A percentile compares a stretch with the other conserved stretches of the same genome.
phyloP scores from a whole-genome alignment of 2,329 filamentous ascomycete species.

The Paracorniculantispora psalliotae region DNA sequence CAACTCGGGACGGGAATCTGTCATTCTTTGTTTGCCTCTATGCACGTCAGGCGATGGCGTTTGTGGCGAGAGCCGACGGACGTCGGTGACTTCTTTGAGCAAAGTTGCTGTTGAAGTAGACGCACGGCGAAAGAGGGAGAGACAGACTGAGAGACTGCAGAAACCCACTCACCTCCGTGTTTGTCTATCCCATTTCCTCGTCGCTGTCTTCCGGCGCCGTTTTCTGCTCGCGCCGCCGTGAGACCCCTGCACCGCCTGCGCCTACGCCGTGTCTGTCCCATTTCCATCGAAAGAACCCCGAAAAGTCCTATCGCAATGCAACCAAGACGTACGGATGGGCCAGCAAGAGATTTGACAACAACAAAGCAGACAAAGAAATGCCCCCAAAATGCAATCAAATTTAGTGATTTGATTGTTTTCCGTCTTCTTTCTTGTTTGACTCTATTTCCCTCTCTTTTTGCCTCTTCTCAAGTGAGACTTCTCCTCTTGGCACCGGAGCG shows the following conservation, averaged over 20 bases:
- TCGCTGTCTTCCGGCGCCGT: conserved; percentile 11
- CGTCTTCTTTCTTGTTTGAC: background rate
- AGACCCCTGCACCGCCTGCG: conserved; percentile 1
- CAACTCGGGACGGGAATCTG: background rate
- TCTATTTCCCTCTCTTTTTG: background rate
- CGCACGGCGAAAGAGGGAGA: background rate
- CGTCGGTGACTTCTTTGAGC: background rate
- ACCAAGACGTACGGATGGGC: too few species aligned
- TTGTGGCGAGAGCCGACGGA: background rate
- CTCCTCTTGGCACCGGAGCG: background rate
- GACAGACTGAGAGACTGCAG: background rate
- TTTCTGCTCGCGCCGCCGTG: conserved; percentile 9
- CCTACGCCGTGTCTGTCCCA: background rate
- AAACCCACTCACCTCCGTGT: background rate
- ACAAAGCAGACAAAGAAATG: background rate
- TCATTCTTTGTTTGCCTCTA: background rate
- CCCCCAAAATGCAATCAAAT: background rate
- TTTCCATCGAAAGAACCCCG: background rate
- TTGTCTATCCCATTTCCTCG: conserved; percentile 1
- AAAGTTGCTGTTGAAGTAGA: background rate
- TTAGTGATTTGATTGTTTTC: background rate
- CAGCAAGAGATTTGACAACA: background rate
- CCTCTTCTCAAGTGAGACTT: conserved; percentile 1
- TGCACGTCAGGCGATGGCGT: too few species aligned
- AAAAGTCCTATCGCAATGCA: background rate